phyloP scores from a whole-genome alignment of 805 yeast genomes.

The Zygosaccharomyces bisporus region DNA sequence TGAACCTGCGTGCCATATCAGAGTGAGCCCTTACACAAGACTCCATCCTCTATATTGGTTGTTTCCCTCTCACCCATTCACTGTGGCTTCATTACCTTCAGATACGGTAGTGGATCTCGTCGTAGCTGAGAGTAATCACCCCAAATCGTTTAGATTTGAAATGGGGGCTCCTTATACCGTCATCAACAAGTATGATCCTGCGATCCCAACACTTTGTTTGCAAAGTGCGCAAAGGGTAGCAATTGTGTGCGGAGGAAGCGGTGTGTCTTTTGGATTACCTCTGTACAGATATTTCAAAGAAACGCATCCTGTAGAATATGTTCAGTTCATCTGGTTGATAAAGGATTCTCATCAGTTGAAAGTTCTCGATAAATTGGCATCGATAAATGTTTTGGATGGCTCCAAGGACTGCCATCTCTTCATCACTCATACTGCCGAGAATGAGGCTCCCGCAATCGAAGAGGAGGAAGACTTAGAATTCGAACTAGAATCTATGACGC shows the following conservation, averaged over 20 bases:
- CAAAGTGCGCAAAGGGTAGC: conserved; percentile 47
- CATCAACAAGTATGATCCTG: conserved; percentile 44
- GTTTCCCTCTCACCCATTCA: conserved; percentile 64
- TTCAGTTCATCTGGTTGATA: conserved; percentile 54
- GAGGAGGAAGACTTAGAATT: conserved; percentile 18
- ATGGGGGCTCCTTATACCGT: conserved; percentile 38
- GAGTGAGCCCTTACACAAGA: conserved; percentile 42
- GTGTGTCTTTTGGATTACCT: conserved; percentile 61
- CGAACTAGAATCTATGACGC: conserved; percentile 16
- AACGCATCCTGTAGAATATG: conserved; percentile 19
- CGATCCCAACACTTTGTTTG: conserved; percentile 42
- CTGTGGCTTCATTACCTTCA: conserved; percentile 47
- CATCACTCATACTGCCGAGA: conserved; percentile 15
- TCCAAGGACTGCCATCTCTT: conserved; percentile 17
- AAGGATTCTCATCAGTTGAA: conserved; percentile 45
- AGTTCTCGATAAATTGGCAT: conserved; percentile 33
- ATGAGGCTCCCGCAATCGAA: conserved; percentile 6
- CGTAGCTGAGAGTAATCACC: conserved; percentile 38
- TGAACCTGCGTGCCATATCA: conserved; percentile 55
- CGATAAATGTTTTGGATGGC: conserved; percentile 7
- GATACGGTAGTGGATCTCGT: conserved; percentile 44
- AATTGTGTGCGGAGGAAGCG: conserved; percentile 70
- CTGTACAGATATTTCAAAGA: conserved; percentile 39
- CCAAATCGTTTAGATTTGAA: conserved; percentile 32
- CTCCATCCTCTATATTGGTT: conserved; percentile 44